Conservation (phyloP, 179 eudicot genomes). For the Sideroxylon spinosum region DNA sequence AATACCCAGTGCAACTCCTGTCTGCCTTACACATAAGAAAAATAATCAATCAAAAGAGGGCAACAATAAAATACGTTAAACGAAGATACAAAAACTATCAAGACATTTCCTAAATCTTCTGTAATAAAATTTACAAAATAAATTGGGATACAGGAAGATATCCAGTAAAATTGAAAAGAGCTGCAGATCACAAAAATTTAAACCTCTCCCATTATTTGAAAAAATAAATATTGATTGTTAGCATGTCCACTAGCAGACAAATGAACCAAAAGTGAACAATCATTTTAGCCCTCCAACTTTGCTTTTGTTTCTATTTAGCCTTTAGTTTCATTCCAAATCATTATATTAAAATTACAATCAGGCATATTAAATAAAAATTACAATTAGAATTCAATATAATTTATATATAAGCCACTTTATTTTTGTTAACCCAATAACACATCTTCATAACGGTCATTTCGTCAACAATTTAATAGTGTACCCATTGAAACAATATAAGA, state of each 20-base stretch:
- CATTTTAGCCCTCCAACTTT: too few relatives aligned
- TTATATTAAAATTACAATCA: too few relatives aligned
- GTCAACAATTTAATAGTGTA: too few relatives aligned
- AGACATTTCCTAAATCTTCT: background rate
- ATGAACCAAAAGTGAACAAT: background rate
- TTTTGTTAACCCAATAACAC: too few relatives aligned
- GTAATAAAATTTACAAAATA: background rate
- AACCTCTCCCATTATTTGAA: background rate
- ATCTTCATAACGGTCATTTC: too few relatives aligned
- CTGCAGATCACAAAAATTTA: background rate
- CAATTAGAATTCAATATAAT: too few relatives aligned
- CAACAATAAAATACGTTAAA: background rate
- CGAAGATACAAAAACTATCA: background rate
- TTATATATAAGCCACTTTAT: too few relatives aligned
- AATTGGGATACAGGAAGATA: background rate
- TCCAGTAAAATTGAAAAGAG: background rate
- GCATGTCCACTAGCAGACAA: background rate
- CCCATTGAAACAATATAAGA: too few relatives aligned
- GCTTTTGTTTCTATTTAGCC: too few relatives aligned
- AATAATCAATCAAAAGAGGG: background rate
- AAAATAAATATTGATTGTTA: too few relatives aligned
- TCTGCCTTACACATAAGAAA: slow-evolving; percentile 35
- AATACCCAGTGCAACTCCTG: slow-evolving; percentile 76
- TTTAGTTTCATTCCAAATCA: too few relatives aligned
- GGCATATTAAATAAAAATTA: too few relatives aligned